phyloP scores from a whole-genome alignment of 139 green algal species.

The Raphidocelis subcapitata region DNA sequence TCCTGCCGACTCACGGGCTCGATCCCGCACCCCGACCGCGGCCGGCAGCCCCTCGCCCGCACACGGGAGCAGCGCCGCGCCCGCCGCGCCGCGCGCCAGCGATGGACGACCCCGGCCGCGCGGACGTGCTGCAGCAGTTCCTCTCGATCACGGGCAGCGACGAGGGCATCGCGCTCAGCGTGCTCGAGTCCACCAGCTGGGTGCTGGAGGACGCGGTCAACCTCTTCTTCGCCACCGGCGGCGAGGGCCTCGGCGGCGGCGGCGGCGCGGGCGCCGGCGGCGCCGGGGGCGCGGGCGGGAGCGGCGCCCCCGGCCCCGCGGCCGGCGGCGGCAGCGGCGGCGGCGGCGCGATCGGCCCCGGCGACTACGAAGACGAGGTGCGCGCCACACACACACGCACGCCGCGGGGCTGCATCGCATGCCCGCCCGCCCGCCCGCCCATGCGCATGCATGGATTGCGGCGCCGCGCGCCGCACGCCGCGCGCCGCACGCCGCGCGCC shows the following conservation, averaged over 20 bases:
- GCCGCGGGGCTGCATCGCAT: too few species aligned
- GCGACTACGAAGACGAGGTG: constrained; percentile 14
- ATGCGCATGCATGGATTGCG: too few species aligned
- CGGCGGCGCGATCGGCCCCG: not conserved
- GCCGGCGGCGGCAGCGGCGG: constrained; percentile 2
- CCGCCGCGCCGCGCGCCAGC: too few species aligned
- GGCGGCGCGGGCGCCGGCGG: not conserved
- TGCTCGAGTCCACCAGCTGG: constrained; percentile 52
- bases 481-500: too few species aligned
- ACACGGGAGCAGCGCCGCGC: too few species aligned
- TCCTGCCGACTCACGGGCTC: too few species aligned
- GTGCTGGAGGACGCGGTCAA: constrained; percentile 64
- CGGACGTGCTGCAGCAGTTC: constrained; percentile 15
- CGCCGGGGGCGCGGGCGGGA: not conserved
- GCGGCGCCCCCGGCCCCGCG: constrained; percentile 8
- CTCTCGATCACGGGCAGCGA: constrained; percentile 12
- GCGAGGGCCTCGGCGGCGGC: constrained; percentile 14
- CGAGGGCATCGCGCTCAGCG: constrained; percentile 25
- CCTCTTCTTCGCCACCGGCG: constrained; percentile 55
- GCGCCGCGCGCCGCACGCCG: too few species aligned
- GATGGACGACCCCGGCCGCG: constrained; percentile 17
- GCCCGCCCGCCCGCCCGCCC: too few species aligned
- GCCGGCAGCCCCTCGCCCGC: too few species aligned
- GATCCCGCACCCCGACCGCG: too few species aligned
- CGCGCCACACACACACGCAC: not conserved